Percentiles rank a stretch among this genome's conserved stretches.
Conservation (phyloP, 2,329 filamentous ascomycete genomes). For the Ustilaginoidea virens region DNA sequence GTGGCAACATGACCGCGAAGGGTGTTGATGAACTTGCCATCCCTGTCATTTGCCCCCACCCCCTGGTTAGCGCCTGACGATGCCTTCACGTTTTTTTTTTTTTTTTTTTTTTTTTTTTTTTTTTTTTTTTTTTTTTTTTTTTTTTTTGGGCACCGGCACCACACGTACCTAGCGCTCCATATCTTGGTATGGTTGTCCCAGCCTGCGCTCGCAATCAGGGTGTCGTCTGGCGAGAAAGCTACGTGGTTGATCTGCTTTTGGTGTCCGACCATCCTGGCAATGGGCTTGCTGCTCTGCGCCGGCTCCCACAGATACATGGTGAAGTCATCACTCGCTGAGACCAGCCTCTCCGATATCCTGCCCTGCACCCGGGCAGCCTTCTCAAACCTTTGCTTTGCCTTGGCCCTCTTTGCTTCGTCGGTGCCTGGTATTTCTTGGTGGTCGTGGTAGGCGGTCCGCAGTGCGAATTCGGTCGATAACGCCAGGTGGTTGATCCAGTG, state of each 20-base stretch:
- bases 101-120: too few relatives aligned
- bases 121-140: too few relatives aligned
- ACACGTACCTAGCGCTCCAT: conserved; percentile 57
- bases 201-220: conserved; percentile 70
- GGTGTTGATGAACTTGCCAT: conserved; percentile 69
- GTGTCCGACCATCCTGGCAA: conserved; percentile 81
- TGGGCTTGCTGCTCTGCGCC: conserved; percentile 58
- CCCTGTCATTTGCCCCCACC: conserved; percentile 19
- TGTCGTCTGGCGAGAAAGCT: conserved; percentile 80
- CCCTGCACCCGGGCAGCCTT: conserved; percentile 67
- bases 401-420: conserved; percentile 53
- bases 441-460: conserved; percentile 77
- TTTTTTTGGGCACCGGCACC: too few relatives aligned
- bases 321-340: conserved; percentile 88
- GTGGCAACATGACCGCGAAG: conserved; percentile 77
- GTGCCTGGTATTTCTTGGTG: conserved; percentile 55
- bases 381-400: conserved; percentile 71
- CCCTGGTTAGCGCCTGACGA: conserved; percentile 14
- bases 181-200: conserved; percentile 95
- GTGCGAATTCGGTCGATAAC: conserved; percentile 78
- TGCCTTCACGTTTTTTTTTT: too few relatives aligned
- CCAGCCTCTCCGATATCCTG: conserved; percentile 65
- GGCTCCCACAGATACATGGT: conserved; percentile 96
- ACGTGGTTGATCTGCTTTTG: conserved; percentile 97
- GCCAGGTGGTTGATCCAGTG: conserved; percentile 96